A percentile compares a stretch with the other conserved stretches of the same genome.
Conservation (phyloP, 805 yeast species). For the Ogataea pilisensis region DNA sequence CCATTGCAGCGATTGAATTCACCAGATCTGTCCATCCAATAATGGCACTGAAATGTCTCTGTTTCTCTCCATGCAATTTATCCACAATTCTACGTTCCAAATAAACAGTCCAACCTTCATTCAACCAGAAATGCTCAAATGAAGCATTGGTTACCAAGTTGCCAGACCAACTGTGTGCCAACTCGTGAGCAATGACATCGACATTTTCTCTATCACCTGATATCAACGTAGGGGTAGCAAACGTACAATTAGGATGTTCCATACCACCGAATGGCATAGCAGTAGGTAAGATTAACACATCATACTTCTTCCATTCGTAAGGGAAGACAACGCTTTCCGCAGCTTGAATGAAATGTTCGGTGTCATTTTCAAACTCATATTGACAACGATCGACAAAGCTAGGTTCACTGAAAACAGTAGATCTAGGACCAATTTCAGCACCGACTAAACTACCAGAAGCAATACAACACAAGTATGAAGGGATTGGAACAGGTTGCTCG, state of each 20-base stretch:
- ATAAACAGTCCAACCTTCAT: constrained; percentile 96
- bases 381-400: constrained; percentile 60
- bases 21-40: constrained; percentile 86
- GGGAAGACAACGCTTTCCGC: constrained; percentile 75
- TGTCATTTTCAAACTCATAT: constrained; percentile 76
- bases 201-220: constrained; percentile 83
- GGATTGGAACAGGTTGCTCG: constrained; percentile 77
- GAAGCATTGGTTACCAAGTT: constrained; percentile 85
- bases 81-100: constrained; percentile 81
- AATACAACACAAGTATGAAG: constrained; percentile 77
- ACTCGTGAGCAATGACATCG: constrained; percentile 88
- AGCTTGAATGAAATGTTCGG: constrained; percentile 71
- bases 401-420: constrained; percentile 79
- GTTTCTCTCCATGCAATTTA: constrained; percentile 69
- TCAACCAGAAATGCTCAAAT: constrained; percentile 93
- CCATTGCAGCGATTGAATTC: constrained; percentile 63
- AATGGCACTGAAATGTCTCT: constrained; percentile 76
- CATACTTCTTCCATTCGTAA: constrained; percentile 83
- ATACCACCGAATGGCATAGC: constrained; percentile 88
- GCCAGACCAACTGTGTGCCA: constrained; percentile 92
- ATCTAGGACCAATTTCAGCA: constrained; percentile 79
- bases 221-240: constrained; percentile 84
- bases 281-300: constrained; percentile 74
- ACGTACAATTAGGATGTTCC: constrained; percentile 91
- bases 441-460: constrained; percentile 76